These are phyloP conservation scores for Chlorencoelia australis DNA, from an alignment of 2,329 filamentous ascomycete genomes.

Conservation along the genomic window DNA sequence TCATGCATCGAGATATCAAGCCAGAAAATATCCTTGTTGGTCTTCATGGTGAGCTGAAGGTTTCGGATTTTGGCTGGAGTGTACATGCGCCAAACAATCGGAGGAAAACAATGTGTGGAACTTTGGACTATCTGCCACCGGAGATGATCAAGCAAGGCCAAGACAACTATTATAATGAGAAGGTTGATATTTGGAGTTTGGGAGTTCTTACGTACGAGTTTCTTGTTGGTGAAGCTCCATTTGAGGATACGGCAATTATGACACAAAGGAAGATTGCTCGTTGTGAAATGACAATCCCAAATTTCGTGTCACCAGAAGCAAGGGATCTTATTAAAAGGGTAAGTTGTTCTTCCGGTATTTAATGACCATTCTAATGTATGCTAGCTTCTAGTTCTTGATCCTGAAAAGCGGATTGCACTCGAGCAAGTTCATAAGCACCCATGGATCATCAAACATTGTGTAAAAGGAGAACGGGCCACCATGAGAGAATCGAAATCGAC, in stretches of 20 bases:
- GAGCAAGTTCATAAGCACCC: conserved; percentile 84
- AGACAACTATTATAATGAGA: conserved; percentile 87
- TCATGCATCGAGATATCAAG: conserved; percentile 97
- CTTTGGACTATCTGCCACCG: conserved; percentile 90
- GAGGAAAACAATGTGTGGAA: conserved; percentile 91
- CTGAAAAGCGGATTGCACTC: conserved; percentile 83
- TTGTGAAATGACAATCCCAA: conserved; percentile 86
- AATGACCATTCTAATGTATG: too few species aligned
- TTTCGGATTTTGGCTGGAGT: conserved; percentile 97
- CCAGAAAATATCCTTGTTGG: conserved; percentile 94
- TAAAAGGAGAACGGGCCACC: conserved; percentile 33
- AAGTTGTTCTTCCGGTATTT: conserved; percentile 25
- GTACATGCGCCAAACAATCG: conserved; percentile 94
- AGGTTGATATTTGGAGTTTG: conserved; percentile 93
- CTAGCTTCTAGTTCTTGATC: conserved; percentile 80
- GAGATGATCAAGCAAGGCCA: conserved; percentile 88
- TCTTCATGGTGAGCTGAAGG: conserved; percentile 96
- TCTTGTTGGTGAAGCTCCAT: conserved; percentile 87
- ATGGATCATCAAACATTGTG: conserved; percentile 94
- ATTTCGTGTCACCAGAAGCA: conserved; percentile 83
- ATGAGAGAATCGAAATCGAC: conserved; percentile 27
- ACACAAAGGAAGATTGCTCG: conserved; percentile 82
- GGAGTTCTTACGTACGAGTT: conserved; percentile 96
- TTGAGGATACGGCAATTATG: conserved; percentile 92
- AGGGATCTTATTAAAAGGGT: conserved; percentile 88